Evolutionary conservation across 2,329 filamentous ascomycete species (phyloP), one percentile per base, ranked within the genome.

Genomic region (Alternaria brassicicola): DNA sequence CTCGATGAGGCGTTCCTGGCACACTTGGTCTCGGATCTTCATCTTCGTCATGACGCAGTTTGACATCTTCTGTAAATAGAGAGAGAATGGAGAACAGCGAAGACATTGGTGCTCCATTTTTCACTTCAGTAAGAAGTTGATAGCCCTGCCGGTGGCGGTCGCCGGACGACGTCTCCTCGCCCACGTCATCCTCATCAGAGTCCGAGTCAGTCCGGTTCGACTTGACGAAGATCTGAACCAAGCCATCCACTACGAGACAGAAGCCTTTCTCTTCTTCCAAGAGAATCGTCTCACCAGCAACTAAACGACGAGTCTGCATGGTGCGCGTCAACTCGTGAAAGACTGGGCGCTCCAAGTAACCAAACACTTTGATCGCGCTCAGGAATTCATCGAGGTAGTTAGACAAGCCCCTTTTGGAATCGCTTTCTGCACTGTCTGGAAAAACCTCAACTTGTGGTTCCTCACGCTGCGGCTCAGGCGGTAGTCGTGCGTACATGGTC

Each of bases 361-460:
- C 95, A 79, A 99, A 99, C 57, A 99, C 95, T 78, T 98, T 99
- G 81, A 99, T 99, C 28, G 96, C 95, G 74, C 93, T 98, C 21
- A 99, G 82, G 69, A 99, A 99, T 76, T 99, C 96, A 78, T 99
- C 95, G 25, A 99, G 84, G 69, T 99, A 99, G 75, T 93, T 99
- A n/a, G 92, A 88, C 42, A 99, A 82, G 0, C 94, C 95, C 0
- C 93, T 89, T 77, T 99, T 99, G 28, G 88, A 88, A 62, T 93
- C 93, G 48, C 90, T 90, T 66, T 97, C 94, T 70, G 96, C 92
- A 3, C 90, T 89, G 71, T 98, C 94, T 4, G 95, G 93, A 73
- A 98, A 98, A 12, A 99, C 83, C 71, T 98, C 96, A 74, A 99
- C 87, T 67, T 97, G 91, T 0, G 95, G 93, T 78, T 98, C 94